Evolutionary conservation across 495 filamentous ascomycete genomes (phyloP).

Genomic region (Thozetella sp.): DNA sequence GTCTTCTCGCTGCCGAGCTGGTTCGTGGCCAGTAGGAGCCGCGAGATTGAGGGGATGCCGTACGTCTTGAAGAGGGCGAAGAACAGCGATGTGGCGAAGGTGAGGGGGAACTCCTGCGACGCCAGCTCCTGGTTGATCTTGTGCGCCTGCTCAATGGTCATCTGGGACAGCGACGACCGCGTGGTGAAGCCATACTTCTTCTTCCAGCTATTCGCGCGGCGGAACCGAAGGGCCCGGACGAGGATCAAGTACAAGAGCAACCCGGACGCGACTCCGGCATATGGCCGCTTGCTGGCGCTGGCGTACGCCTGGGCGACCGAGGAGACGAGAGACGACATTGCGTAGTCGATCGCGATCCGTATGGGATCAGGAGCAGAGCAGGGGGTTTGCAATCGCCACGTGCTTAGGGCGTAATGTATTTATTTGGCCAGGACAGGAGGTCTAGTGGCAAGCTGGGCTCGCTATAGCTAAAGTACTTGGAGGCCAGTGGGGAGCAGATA

Average conservation of each 20-base stretch:
- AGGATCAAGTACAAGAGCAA: conserved; percentile 21
- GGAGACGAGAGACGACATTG: background rate
- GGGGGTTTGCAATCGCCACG: too few relatives aligned
- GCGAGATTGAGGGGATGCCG: conserved; percentile 62
- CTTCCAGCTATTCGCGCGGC: conserved; percentile 28
- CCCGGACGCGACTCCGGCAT: background rate
- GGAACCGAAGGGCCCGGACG: conserved; percentile 39
- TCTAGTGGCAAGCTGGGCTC: too few relatives aligned
- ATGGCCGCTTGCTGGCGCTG: background rate
- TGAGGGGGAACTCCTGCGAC: conserved; percentile 57
- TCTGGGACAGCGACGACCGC: conserved; percentile 45
- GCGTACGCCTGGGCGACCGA: background rate
- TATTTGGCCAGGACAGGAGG: too few relatives aligned
- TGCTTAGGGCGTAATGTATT: too few relatives aligned
- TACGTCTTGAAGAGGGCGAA: conserved; percentile 70
- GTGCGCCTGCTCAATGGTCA: conserved; percentile 60
- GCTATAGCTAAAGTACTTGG: too few relatives aligned
- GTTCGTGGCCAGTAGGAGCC: conserved; percentile 52
- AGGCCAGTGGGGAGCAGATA: too few relatives aligned
- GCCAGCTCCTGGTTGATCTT: conserved; percentile 44
- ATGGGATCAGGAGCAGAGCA: too few relatives aligned
- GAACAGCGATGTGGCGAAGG: conserved; percentile 52
- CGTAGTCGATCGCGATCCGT: too few relatives aligned
- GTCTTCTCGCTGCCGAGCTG: conserved; percentile 51
- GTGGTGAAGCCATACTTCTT: conserved; percentile 46